Evolutionary conservation across 75 land plant genomes (phyloP).

Genomic region (Chamaecyparis obtusa): DNA sequence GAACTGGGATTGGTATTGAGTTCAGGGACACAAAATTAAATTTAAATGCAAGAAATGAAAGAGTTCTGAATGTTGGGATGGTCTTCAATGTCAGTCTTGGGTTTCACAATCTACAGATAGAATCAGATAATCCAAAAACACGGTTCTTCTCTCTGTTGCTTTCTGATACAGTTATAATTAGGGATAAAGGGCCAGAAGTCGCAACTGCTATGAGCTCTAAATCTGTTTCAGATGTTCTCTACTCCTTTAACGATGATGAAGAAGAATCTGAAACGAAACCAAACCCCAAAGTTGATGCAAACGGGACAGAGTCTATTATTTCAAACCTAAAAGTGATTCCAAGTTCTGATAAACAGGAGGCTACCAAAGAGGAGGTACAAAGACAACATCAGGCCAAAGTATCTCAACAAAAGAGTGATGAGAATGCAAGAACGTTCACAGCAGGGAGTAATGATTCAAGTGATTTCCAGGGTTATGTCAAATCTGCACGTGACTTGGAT

Average conservation of each 20-base stretch:
- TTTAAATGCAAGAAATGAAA: slow-evolving; percentile 50
- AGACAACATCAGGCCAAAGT: slow-evolving; percentile 41
- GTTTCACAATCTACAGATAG: slow-evolving; percentile 31
- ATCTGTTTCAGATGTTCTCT: slow-evolving; percentile 29
- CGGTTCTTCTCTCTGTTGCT: slow-evolving; percentile 39
- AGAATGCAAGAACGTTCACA: slow-evolving; percentile 42
- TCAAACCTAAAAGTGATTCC: slow-evolving; percentile 19
- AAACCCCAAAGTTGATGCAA: slow-evolving; percentile 25
- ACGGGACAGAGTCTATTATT: slow-evolving; percentile 16
- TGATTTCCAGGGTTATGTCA: slow-evolving; percentile 26
- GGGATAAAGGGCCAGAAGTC: slow-evolving; percentile 40
- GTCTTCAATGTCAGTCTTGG: slow-evolving; percentile 47
- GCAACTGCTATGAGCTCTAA: slow-evolving; percentile 36
- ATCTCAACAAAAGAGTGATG: slow-evolving; percentile 45
- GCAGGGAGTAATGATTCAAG: slow-evolving; percentile 32
- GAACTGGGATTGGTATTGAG: slow-evolving; percentile 60
- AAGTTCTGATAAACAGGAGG: slow-evolving; percentile 44
- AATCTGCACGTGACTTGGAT: slow-evolving; percentile 22
- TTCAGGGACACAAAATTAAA: slow-evolving; percentile 49
- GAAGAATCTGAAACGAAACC: slow-evolving; percentile 38
- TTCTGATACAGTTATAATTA: slow-evolving; percentile 46
- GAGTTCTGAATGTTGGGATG: slow-evolving; percentile 37
- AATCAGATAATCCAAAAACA: slow-evolving; percentile 39
- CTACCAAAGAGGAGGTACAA: slow-evolving; percentile 39
- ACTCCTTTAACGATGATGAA: slow-evolving; percentile 35